Evolutionary conservation across 768 basidiomycete genomes (phyloP), one percentile per base, ranked within the genome.

Genomic region (Astraeus odoratus): DNA sequence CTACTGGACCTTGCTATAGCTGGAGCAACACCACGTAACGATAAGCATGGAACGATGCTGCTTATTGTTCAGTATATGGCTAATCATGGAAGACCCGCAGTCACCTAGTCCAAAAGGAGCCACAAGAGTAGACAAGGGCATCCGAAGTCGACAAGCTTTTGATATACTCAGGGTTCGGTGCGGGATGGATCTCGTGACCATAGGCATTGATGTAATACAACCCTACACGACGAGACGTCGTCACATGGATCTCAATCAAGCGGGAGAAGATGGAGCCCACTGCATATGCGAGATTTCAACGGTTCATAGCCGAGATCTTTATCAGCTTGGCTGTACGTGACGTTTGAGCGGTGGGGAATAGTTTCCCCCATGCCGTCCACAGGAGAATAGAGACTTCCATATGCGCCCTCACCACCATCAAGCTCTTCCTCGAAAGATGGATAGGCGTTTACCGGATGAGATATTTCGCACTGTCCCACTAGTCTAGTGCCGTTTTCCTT

Each of bases 381-480:
- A 31, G 76, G 74, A 20, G 76, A 77, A 44, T 61, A 53, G 22
- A 67, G 60, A 29, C 72, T 71, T 16, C 67, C 60, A n/a, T n/a
- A n/a, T n/a, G 59, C 27, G 25, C 43, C 37, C 40, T n/a, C 6
- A 20, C 66, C 6, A 20, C 66, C 60, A 26, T 58, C 57, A 43
- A 63, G 56, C 27, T 61, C 51, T 39, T 61, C 57, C 25, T 47
- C 51, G 34, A 68, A 56, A 25, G 59, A 52, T 39, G 62, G 35
- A 20, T 51, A 43, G 22, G 58, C 61, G 22, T 63, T 48, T 30
- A 85, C 76, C 4, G 92, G 92, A 61, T 95, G 92, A 3, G 91
- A 93, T 52, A 95, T 93, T 56, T 91, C 86, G 60, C 91, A 95
- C 65, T 96, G 93, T 13, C 93, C 93, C 33, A 94, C 81, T 34